These are phyloP conservation scores for Afroboletus lepidellus DNA, from an alignment of 1,284 basidiomycete species.

Conservation along the genomic window DNA sequence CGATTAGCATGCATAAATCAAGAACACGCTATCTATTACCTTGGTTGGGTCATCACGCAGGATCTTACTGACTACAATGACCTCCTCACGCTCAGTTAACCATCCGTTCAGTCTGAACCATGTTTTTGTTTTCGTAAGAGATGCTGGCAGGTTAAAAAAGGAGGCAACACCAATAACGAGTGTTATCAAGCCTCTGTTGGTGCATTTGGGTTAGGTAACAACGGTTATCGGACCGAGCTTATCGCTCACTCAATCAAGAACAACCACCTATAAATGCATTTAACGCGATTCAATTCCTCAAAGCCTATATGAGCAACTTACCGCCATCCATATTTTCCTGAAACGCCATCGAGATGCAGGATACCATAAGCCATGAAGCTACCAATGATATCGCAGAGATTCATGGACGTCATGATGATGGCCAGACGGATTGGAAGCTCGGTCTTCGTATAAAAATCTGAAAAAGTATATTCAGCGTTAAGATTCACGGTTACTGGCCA, in stretches of 20 bases:
- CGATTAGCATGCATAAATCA: not conserved
- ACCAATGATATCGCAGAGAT: constrained; percentile 48
- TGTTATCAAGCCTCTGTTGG: constrained; percentile 47
- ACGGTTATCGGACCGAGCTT: constrained; percentile 8
- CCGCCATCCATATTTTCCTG: constrained; percentile 60
- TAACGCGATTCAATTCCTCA: no score
- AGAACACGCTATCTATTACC: no score
- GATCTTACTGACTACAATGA: constrained; percentile 54
- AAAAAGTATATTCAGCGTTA: not conserved
- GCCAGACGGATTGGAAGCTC: constrained; percentile 68
- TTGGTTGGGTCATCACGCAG: constrained; percentile 72
- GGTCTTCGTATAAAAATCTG: constrained; percentile 59
- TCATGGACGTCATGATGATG: constrained; percentile 64
- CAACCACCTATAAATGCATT: constrained; percentile 15
- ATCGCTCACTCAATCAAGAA: constrained; percentile 28
- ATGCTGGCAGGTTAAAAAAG: constrained; percentile 69
- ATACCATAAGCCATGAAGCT: constrained; percentile 67
- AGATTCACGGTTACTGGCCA: no score
- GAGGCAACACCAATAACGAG: constrained; percentile 55
- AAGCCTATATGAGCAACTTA: constrained; percentile 19
- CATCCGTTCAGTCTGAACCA: constrained; percentile 71
- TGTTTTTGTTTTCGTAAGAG: constrained; percentile 64
- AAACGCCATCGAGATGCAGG: constrained; percentile 58
- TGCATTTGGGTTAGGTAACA: not conserved
- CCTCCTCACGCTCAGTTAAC: constrained; percentile 60